Evolutionary conservation across 208 protist genomes (phyloP), one percentile per base, ranked within the genome.

Genomic region (Leishmania gerbilli): DNA sequence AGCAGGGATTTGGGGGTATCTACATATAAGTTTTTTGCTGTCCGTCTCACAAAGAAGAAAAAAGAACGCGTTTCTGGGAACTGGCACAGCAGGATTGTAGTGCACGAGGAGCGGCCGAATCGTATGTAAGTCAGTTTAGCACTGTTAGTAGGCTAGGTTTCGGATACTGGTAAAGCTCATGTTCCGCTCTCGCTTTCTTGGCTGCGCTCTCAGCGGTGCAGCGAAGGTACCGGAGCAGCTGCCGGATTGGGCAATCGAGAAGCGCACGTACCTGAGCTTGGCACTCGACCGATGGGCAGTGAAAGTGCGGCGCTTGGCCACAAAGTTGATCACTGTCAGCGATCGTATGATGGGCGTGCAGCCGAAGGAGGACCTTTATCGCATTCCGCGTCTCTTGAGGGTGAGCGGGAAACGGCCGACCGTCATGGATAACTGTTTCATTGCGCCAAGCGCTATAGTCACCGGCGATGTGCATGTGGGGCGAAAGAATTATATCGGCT

Each of bases 401-500:
- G 92, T 98, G 58, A 88, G 84, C 71, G 93, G 90, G 53, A 90
- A 92, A 42, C 86, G 93, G 34, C 93, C 95, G 27, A 90, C 88
- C 17, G 92, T 98, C 24, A 94, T 91, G 88, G 95, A 98, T 83
- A 98, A 98, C 84, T 94, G 93, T 37, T 96, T 98, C 79, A 93
- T 98, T 79, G 95, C 95, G 5, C 95, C 95, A 40, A 96, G 92
- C 77, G 95, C 95, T 1, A 77, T 98, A 60, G 78, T 98, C 0
- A 91, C 91, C 2, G 95, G 95, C 51, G 93, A 98, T 79, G 95
- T 98, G 31, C 91, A 92, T 68, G 84, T 98, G 56, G 95, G 93
- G 3, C 83, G 95, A 31, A 98, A 98, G 81, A 96, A 96, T 74
- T 96, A 96, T 84, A 96, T 98, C 79, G 95, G 95, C 5, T 98